Base-by-base conservation (phyloP, 805 yeast species). In the Wickerhamiella galacta region DNA sequence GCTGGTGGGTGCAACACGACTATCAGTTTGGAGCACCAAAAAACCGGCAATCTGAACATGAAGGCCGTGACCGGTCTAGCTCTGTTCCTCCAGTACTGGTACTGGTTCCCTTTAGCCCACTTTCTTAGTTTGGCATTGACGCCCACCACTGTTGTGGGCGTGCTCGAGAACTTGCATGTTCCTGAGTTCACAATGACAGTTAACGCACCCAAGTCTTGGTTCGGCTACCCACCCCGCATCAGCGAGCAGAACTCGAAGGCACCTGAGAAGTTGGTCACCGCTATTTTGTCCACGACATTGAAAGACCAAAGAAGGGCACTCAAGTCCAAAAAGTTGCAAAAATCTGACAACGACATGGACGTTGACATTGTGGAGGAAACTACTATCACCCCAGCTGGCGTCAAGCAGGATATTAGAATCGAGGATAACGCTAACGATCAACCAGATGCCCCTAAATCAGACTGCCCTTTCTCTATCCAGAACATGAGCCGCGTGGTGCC, bases 1-100 rank as follows among this genome's bases (percentile, higher is more conserved):
- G 98, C 96, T 8, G 95, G 98, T 57, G 98, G 98, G 9, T 73
- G 96, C 52, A 90, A 90, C 48, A 93, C 79, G n/a, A 83, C 96
- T 0, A 83, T 90, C 42, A 78, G 78, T 45, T 63, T 87, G 32
- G 95, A 90, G 56, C 81, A 85, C 53, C 49, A 73, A 16, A 85
- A 83, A 44, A 82, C 94, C 25, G 92, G 83, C 39, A 82, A 93
- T 15, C 66, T 90, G 43, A 87, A 90, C 57, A 73, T 76, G 51
- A 78, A 79, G 55, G 90, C 95, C 0, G 75, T 90, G 47, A 93
- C 85, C 36, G 98, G 98, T 25, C 61, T 90, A 44, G 73, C 90
- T 0, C 69, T 90, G 38, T 90, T 90, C 52, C 62, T 78, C 8
- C 98, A 90, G 60, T 80, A 79, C 52, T 90, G 98, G 98, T 81